Evolutionary conservation across 1,284 basidiomycete species (phyloP), one percentile per base, ranked within the genome.

Genomic region (Erythrobasidium hasegawianum): DNA sequence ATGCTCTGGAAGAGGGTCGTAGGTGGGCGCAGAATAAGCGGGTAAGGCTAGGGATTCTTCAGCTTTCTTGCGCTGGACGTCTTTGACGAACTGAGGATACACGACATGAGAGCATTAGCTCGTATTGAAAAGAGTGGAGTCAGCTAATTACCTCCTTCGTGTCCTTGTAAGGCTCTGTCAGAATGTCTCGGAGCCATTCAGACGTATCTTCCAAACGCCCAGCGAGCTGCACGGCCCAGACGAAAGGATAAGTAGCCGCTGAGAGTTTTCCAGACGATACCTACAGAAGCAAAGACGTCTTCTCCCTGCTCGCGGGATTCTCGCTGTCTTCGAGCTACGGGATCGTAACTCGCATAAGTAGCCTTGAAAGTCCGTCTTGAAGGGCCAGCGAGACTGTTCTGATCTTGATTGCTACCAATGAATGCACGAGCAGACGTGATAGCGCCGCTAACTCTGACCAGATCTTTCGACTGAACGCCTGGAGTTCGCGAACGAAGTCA

Each of bases 271-370:
- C n/a, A n/a, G n/a, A 18, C 9, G n/a, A 9, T 11, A 7, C 43
- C 29, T n/a, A 64, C 61, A 39, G 53, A 29, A 29, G 40, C 53
- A 24, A 16, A 64, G 22, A 56, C 18, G 43, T 64, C 61, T 64
- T 64, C 54, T 9, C 54, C 61, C n/a, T n/a, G 11, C 18, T 49
- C 47, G 13, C 29, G 61, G 14, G 61, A 56, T 1, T 20, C 20
- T 0, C 39, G 14, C 54, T 57, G 53, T 18, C 61, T 41, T 33
- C 39, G 26, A 47, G 53, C 43, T 18, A 47, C 43, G 8, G 43
- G n/a, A 16, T 24, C 22, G n/a, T 47, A 24, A 54, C 61, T 26
- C 43, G 61, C 27, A 56, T 47, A 26, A 53, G 43, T 27, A 41
- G 43, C 38, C 53, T 38, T 18, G 61, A 57, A 47, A 29, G 61